A percentile compares a stretch with the other conserved stretches of the same genome.
Conservation (phyloP, 352 stramenopile genomes). For the Phytophthora chlamydospora region DNA sequence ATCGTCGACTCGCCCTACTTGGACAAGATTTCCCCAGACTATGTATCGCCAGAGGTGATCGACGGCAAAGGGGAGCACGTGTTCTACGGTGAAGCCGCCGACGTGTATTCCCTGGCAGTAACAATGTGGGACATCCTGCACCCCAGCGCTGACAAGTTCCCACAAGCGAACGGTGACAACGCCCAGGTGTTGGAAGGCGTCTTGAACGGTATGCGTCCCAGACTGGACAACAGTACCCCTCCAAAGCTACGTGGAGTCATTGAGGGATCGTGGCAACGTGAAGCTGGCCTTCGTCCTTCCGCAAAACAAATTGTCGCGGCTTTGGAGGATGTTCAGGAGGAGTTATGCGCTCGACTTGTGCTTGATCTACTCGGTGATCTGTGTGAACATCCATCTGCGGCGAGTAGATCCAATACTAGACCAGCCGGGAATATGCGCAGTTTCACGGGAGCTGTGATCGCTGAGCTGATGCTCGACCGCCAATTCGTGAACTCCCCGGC, state of each 20-base stretch:
- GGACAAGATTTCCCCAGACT: conserved; percentile 48
- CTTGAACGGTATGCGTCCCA: conserved; percentile 42
- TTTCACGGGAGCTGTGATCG: conserved; percentile 28
- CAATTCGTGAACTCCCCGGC: conserved; percentile 44
- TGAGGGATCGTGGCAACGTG: conserved; percentile 36
- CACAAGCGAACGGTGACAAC: conserved; percentile 35
- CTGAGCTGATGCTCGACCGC: conserved; percentile 37
- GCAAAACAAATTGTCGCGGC: conserved; percentile 33
- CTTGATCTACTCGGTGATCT: conserved; percentile 27
- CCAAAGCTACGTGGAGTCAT: conserved; percentile 34
- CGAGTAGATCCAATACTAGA: conserved; percentile 4
- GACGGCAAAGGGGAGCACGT: conserved; percentile 33
- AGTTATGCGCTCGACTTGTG: conserved; percentile 33
- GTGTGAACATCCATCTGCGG: conserved; percentile 3
- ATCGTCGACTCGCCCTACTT: conserved; percentile 14
- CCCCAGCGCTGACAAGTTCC: conserved; percentile 43
- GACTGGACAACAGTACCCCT: conserved; percentile 25
- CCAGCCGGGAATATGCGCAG: conserved; percentile 1
- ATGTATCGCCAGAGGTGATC: conserved; percentile 67
- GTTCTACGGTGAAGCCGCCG: conserved; percentile 48
- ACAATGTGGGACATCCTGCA: conserved; percentile 75
- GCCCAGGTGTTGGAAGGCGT: conserved; percentile 48
- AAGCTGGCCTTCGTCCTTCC: conserved; percentile 37
- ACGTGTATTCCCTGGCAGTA: conserved; percentile 64
- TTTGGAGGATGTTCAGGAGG: conserved; percentile 43